Evolutionary conservation across 2,329 filamentous ascomycete species (phyloP), one percentile per base, ranked within the genome.

Genomic region (Lojkania enalia): DNA sequence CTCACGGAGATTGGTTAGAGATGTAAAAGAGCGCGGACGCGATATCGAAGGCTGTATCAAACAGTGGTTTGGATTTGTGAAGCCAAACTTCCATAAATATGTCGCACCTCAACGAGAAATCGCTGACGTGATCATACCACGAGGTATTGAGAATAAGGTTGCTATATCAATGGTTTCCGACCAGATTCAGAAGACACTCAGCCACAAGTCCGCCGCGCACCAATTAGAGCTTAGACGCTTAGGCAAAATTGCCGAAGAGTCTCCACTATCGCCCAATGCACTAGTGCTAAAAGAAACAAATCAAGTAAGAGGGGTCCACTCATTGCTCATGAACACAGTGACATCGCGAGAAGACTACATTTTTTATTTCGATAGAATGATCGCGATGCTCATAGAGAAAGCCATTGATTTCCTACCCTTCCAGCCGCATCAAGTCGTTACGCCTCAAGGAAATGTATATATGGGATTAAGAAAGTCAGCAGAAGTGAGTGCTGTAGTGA

Each of bases 41-140:
- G 92, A 96, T 62, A 87, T 97, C 44, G 88, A 96, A 65, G 94
- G 94, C 30, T 92, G 91, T 62, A 91, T 99, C 69, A 97, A 97
- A 71, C 94, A 99, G 69, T 99, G 94, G 94, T 96, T 97, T 67
- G 76, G 75, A 9, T 99, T 88, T 66, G 94, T 99, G 32, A 99
- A 99, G 71, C 94, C 94, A 2, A 97, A 97, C 63, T 97, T 95
- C 61, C 87, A 92, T 69, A 89, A 87, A 78, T 97, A 83, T 64
- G 94, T 99, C 44, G 87, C 95, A 52, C 94, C 94, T 23, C 94
- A 99, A 69, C 81, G 90, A 43, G 87, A 90, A 57, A 85, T 92
- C 36, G 90, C 90, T 80, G 92, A 99, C 66, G 86, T 99, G 43
- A 97, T 99, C 46, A 88, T 99, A 7, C 94, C 94, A 2, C 82